These are phyloP conservation scores for Paraconiothyrium brasiliense DNA, from an alignment of 2,329 filamentous ascomycete species.

Conservation along the genomic window DNA sequence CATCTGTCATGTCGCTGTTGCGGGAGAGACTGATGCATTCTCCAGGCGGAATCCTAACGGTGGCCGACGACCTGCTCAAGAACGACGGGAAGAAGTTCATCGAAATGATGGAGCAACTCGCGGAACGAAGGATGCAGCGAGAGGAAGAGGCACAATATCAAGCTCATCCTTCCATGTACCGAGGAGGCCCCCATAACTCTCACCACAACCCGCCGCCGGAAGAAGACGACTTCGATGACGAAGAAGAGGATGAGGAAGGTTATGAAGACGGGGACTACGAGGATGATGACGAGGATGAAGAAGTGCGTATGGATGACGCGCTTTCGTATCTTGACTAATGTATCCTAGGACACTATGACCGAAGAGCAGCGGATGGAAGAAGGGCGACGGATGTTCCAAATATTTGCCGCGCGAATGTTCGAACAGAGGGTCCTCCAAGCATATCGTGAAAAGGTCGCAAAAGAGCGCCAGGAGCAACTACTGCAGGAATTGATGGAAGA, in stretches of 20 bases:
- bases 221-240: slow-evolving; percentile 80
- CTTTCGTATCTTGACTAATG: slow-evolving; percentile 33
- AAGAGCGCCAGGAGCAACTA: slow-evolving; percentile 88
- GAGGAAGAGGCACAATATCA: slow-evolving; percentile 85
- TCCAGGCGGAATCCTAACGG: slow-evolving; percentile 94
- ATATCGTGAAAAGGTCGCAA: slow-evolving; percentile 97
- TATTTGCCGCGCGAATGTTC: slow-evolving; percentile 99
- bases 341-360: slow-evolving; percentile 86
- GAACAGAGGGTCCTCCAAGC: slow-evolving; percentile 95
- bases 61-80: slow-evolving; percentile 97
- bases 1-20: slow-evolving; percentile 14
- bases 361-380: slow-evolving; percentile 99
- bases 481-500: slow-evolving; percentile 93
- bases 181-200: slow-evolving; percentile 51
- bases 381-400: slow-evolving; percentile 98
- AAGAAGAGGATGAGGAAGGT: slow-evolving; percentile 69
- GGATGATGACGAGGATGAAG: slow-evolving; percentile 46
- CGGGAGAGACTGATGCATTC: slow-evolving; percentile 34
- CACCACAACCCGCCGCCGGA: slow-evolving; percentile 77
- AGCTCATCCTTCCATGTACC: slow-evolving; percentile 64
- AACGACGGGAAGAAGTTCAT: slow-evolving; percentile 99
- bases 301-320: slow-evolving; percentile 38
- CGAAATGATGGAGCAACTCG: slow-evolving; percentile 99
- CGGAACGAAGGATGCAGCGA: slow-evolving; percentile 94
- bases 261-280: slow-evolving; percentile 68